Evolutionary conservation across 768 basidiomycete species (phyloP).

Genomic region (Pholiota conissans): DNA sequence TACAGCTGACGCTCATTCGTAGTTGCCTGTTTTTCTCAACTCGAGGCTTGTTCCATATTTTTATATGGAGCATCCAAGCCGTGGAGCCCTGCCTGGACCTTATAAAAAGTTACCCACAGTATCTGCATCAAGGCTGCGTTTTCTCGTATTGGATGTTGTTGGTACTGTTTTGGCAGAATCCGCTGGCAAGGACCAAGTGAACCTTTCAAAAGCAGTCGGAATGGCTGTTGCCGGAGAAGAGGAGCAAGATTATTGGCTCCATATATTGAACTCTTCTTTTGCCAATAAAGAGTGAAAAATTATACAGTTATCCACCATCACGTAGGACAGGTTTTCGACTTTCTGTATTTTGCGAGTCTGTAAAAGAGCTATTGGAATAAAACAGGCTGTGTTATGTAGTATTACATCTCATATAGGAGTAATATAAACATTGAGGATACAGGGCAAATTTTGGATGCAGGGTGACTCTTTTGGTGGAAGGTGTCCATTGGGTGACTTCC

Average conservation of each 20-base stretch:
- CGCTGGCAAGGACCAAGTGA: constrained; percentile 14
- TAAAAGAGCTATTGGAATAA: too few relatives aligned
- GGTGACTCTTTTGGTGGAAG: too few relatives aligned
- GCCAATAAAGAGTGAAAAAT: constrained; percentile 14
- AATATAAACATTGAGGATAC: too few relatives aligned
- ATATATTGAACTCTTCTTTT: constrained; percentile 18
- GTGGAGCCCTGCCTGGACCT: constrained; percentile 75
- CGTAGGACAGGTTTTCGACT: too few relatives aligned
- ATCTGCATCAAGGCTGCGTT: constrained; percentile 38
- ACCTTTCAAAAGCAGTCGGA: constrained; percentile 27
- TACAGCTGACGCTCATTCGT: constrained; percentile 11
- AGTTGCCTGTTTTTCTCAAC: constrained; percentile 42
- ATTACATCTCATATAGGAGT: too few relatives aligned
- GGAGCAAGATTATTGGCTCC: constrained; percentile 41
- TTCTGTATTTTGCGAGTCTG: too few relatives aligned
- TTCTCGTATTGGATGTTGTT: constrained; percentile 67
- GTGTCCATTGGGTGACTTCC: too few relatives aligned
- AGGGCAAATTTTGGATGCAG: too few relatives aligned
- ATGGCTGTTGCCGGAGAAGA: constrained; percentile 35
- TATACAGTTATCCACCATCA: too few relatives aligned
- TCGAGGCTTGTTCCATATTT: constrained; percentile 81
- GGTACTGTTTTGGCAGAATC: constrained; percentile 28
- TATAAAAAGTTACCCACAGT: constrained; percentile 61
- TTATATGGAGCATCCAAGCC: constrained; percentile 68
- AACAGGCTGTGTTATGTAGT: too few relatives aligned